A percentile compares a stretch with the other conserved stretches of the same genome.
These are phyloP conservation scores for barley (Hordeum vulgare) DNA, from an alignment of 176 grass and related monocot species.

Conservation along the genomic window DNA sequence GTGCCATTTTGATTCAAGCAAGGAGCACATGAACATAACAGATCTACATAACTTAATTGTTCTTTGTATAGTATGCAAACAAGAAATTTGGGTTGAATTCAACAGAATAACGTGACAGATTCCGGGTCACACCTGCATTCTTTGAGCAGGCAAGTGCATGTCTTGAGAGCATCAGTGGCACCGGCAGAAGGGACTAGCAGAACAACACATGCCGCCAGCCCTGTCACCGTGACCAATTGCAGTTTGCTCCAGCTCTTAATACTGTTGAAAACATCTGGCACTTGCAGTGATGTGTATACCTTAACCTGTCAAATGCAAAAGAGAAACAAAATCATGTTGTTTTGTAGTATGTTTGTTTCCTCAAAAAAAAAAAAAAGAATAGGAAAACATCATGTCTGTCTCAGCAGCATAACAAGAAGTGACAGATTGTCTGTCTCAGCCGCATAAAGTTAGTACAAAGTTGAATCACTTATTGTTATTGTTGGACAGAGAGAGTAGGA, in stretches of 20 bases:
- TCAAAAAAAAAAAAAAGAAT: not conserved
- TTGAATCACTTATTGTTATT: no score
- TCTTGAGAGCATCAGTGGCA: conserved; percentile 86
- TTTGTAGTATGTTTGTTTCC: no score
- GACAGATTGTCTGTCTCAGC: no score
- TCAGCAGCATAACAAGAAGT: not conserved
- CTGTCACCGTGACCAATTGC: conserved; percentile 46
- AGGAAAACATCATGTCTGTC: not conserved
- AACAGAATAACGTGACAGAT: not conserved
- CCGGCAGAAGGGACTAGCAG: conserved; percentile 67
- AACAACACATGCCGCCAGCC: conserved; percentile 52
- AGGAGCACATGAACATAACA: not conserved
- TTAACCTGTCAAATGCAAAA: conserved; percentile 31
- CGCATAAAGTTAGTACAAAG: no score
- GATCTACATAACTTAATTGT: not conserved
- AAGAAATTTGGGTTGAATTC: not conserved
- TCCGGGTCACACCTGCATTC: conserved; percentile 76
- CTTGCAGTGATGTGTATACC: not conserved
- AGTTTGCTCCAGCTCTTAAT: conserved; percentile 45
- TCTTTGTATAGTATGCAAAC: not conserved
- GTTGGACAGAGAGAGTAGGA: no score
- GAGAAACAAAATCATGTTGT: not conserved
- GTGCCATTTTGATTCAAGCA: not conserved
- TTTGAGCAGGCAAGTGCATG: conserved; percentile 90
- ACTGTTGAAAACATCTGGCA: conserved; percentile 12